Evolutionary conservation across 805 yeast species (phyloP).

Genomic region (Spathaspora hagerdaliae): DNA sequence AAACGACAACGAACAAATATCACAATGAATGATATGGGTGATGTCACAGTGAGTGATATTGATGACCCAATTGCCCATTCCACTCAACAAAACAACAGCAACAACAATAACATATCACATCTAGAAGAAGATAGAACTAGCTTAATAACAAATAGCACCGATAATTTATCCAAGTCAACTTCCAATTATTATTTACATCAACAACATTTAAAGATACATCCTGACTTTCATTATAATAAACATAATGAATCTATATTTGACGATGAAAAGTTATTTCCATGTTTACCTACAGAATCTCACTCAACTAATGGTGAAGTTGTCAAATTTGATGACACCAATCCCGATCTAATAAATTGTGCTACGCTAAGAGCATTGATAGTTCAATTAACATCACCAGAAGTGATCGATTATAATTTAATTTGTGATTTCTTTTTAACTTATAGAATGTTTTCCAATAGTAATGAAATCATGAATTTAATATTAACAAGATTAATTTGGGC

Average conservation of each 20-base stretch:
- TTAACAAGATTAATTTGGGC: slow-evolving; percentile 73
- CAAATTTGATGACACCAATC: slow-evolving; percentile 30
- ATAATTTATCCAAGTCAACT: slow-evolving; percentile 6
- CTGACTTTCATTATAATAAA: slow-evolving; percentile 26
- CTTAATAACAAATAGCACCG: not conserved
- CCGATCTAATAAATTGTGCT: slow-evolving; percentile 32
- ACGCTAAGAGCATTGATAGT: slow-evolving; percentile 48
- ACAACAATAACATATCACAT: not conserved
- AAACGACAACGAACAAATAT: too few relatives aligned
- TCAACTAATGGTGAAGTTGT: slow-evolving; percentile 16
- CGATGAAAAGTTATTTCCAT: slow-evolving; percentile 31
- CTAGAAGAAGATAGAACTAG: not conserved
- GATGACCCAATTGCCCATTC: not conserved
- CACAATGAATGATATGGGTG: not conserved
- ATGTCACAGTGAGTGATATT: not conserved
- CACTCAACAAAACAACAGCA: not conserved
- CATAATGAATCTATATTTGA: slow-evolving; percentile 38
- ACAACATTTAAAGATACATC: slow-evolving; percentile 10
- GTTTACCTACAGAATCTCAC: slow-evolving; percentile 12
- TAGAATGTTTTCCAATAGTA: slow-evolving; percentile 62
- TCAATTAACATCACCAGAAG: slow-evolving; percentile 66
- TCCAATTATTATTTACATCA: slow-evolving; percentile 5
- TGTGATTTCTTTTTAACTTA: slow-evolving; percentile 86
- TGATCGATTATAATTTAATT: slow-evolving; percentile 71
- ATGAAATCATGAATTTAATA: slow-evolving; percentile 56